Conservation (phyloP, 352 stramenopile species). For the Phytophthora rubi region DNA sequence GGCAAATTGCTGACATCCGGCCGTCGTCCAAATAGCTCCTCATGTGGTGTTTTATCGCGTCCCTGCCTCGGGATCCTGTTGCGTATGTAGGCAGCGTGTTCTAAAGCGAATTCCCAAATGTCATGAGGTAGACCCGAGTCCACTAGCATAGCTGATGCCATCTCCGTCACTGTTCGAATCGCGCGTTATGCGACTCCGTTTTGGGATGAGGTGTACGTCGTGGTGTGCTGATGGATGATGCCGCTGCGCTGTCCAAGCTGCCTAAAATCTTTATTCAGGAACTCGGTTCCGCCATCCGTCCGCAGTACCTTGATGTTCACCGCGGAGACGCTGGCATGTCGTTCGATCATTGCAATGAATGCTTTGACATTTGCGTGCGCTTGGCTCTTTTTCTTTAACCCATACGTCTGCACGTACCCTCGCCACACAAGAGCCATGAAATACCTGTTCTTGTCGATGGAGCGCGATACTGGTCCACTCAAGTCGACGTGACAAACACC, state of each 20-base stretch:
- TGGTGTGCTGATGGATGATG: constrained; percentile 1
- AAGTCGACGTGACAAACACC: background rate
- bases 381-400: constrained; percentile 4
- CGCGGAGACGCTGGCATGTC: background rate
- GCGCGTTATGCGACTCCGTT: constrained; percentile 7
- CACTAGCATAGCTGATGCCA: constrained; percentile 3
- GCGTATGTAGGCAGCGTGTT: constrained; percentile 5
- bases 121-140: constrained; percentile 4
- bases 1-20: background rate
- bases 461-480: background rate
- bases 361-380: background rate
- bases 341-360: constrained; percentile 6
- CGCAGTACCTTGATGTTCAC: background rate
- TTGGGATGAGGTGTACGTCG: background rate
- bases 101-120: constrained; percentile 10
- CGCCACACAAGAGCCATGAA: constrained; percentile 12
- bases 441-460: background rate
- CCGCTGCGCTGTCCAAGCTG: background rate
- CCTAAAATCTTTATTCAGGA: constrained; percentile 6
- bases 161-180: constrained; percentile 12
- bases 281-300: constrained; percentile 13
- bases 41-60: background rate
- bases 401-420: background rate
- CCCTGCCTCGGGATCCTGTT: constrained; percentile 2
- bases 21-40: constrained; percentile 2